These are phyloP conservation scores for Hortiboletus rubellus DNA, from an alignment of 1,284 basidiomycete species.

Conservation along the genomic window DNA sequence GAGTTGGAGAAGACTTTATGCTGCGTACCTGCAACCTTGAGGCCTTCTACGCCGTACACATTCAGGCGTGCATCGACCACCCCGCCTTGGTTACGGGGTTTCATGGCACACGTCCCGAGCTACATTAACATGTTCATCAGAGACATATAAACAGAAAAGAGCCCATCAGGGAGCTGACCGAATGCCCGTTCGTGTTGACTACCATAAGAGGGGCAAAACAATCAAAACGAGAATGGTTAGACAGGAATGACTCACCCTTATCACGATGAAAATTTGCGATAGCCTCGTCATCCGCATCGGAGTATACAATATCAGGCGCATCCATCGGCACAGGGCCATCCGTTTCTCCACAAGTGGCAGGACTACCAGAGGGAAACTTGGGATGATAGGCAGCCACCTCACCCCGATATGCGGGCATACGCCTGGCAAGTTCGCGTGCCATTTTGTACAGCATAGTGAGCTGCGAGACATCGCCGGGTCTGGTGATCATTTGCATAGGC, in stretches of 20 bases:
- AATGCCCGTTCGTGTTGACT: slow-evolving; percentile 56
- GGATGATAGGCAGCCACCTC: slow-evolving; percentile 51
- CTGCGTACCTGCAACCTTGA: slow-evolving; percentile 33
- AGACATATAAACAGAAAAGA: too few relatives aligned
- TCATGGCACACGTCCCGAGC: slow-evolving; percentile 38
- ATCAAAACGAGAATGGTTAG: too few relatives aligned
- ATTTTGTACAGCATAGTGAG: slow-evolving; percentile 21
- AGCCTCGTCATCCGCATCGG: slow-evolving; percentile 54
- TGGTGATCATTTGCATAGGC: neutral
- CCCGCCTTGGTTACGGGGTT: slow-evolving; percentile 24
- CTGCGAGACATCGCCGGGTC: slow-evolving; percentile 14
- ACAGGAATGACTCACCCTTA: slow-evolving; percentile 23
- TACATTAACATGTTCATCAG: neutral
- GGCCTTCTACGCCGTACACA: slow-evolving; percentile 28
- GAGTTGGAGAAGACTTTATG: too few relatives aligned
- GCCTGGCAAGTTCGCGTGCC: slow-evolving; percentile 37
- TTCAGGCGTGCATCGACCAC: slow-evolving; percentile 34
- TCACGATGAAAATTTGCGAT: slow-evolving; percentile 46
- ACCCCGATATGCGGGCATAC: slow-evolving; percentile 57
- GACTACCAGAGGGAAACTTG: slow-evolving; percentile 45
- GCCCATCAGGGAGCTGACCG: slow-evolving; percentile 38
- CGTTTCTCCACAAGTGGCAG: slow-evolving; percentile 39
- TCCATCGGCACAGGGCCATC: slow-evolving; percentile 42
- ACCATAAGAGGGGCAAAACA: neutral
- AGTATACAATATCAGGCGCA: slow-evolving; percentile 53